A percentile compares a stretch with the other conserved stretches of the same genome.
phyloP scores from a whole-genome alignment of 495 filamentous ascomycete species.

The Immersiella caudata region DNA sequence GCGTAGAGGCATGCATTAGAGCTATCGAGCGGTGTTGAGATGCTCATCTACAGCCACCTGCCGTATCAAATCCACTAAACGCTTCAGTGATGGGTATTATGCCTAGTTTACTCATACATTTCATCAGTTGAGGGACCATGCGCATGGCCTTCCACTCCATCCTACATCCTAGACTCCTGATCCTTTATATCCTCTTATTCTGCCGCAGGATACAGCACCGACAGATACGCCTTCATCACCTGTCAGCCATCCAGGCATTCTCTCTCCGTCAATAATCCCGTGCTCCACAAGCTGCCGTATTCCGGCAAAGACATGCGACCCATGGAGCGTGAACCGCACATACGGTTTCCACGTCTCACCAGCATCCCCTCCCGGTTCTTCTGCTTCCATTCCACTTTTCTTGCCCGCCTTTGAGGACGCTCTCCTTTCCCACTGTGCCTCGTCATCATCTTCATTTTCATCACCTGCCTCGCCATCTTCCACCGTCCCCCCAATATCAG shows the following conservation, averaged over 20 bases:
- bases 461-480: slow-evolving; percentile 20
- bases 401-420: slow-evolving; percentile 18
- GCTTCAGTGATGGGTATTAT: too few species aligned
- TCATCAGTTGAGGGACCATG: too few species aligned
- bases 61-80: too few species aligned
- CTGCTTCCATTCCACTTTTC: slow-evolving; percentile 38
- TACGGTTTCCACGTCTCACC: slow-evolving; percentile 55
- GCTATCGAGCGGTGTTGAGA: not conserved
- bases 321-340: slow-evolving; percentile 69
- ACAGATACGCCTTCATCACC: slow-evolving; percentile 80
- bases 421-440: not conserved
- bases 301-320: slow-evolving; percentile 79
- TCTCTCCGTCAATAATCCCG: slow-evolving; percentile 71
- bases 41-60: too few species aligned
- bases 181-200: slow-evolving; percentile 54
- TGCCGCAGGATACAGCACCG: slow-evolving; percentile 65
- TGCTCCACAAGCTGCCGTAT: slow-evolving; percentile 73
- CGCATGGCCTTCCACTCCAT: not conserved
- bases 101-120: too few species aligned
- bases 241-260: slow-evolving; percentile 90
- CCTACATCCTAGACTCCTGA: slow-evolving; percentile 42
- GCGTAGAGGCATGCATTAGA: not conserved
- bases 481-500: slow-evolving; percentile 35
- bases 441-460: slow-evolving; percentile 28
- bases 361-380: slow-evolving; percentile 33